Conservation (phyloP, 768 basidiomycete species). For the Boletus speciosus region DNA sequence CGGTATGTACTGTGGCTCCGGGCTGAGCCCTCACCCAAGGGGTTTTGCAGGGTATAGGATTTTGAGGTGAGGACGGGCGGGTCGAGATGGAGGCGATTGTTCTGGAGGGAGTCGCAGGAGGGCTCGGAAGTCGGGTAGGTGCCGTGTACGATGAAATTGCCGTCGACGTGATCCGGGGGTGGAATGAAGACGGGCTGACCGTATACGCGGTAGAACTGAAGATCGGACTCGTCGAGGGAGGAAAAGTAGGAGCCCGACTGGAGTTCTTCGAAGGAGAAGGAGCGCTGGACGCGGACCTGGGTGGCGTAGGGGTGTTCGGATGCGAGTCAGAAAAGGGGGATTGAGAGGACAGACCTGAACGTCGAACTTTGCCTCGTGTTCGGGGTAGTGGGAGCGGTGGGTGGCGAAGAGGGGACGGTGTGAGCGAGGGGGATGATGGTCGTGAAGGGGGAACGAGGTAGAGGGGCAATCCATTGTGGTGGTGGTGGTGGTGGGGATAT, state of each 20-base stretch:
- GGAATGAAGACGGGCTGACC: conserved; percentile 34
- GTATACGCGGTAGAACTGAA: conserved; percentile 32
- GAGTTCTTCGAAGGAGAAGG: conserved; percentile 34
- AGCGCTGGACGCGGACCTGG: conserved; percentile 29
- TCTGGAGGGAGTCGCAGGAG: neutral
- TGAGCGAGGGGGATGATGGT: neutral
- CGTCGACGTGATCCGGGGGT: conserved; percentile 18
- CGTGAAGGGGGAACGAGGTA: neutral
- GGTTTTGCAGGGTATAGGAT: conserved; percentile 28
- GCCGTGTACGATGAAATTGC: conserved; percentile 13
- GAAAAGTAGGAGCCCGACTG: conserved; percentile 32
- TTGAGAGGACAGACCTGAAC: conserved; percentile 14
- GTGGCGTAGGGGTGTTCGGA: neutral
- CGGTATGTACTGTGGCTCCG: neutral
- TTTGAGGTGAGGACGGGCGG: conserved; percentile 16
- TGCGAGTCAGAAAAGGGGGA: neutral
- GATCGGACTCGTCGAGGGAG: conserved; percentile 30
- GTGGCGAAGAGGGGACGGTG: neutral
- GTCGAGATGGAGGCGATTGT: conserved; percentile 3
- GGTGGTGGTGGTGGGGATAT: no score
- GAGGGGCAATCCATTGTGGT: conserved; percentile 12
- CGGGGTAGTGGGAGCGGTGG: neutral
- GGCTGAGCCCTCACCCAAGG: conserved; percentile 20
- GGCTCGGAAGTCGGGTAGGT: conserved; percentile 1
- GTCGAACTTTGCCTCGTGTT: conserved; percentile 24